Evolutionary conservation across 768 basidiomycete species (phyloP), one percentile per base, ranked within the genome.

Genomic region (Phylloporus rhodoxanthus): DNA sequence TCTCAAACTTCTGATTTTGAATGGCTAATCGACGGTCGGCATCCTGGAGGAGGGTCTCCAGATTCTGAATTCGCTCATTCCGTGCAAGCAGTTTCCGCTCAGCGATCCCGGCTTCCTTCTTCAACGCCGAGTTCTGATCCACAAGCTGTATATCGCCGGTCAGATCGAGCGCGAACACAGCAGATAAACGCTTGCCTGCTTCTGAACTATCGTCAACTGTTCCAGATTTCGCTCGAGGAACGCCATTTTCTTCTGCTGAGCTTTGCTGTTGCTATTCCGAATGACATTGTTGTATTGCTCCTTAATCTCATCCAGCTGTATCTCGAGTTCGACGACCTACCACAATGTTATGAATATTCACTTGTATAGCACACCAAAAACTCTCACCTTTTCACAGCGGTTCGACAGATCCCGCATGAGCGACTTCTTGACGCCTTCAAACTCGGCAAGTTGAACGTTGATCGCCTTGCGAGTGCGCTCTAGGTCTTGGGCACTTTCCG

Each of bases 241-340:
- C 11, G 92, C 90, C 88, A 98, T 94, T 80, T 98, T 97, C 81
- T 95, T 94, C 72, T 95, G 91, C 59, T 99, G 96, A 7, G 95
- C 91, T 68, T 95, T 94, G 69, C 87, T 93, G 70, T 98, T 98
- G 73, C 92, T 94, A 67, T 96, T 96, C 55, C 91, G 87, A 61
- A 96, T 93, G 51, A 98, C 91, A 65, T 94, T 95, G 74, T 93
- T 95, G 71, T 99, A 99, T 65, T 98, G 94, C 70, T 99, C 96
- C 68, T 90, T 91, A 68, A 96, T 92, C 66, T 99, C 96, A 62
- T 98, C 96, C 29, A 99, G 75, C 67, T 97, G 94, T 56, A 99
- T 98, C 70, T 99, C 96, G 25, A 99, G 83, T 70, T 98, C 96
- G 45, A 99, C 95, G 36, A 99, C 96, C 94, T 96, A 54, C 40